Percentiles rank a stretch among this genome's conserved stretches.
Evolutionary conservation across 2,329 filamentous ascomycete genomes (phyloP).

Genomic region (Polytolypa hystricis): DNA sequence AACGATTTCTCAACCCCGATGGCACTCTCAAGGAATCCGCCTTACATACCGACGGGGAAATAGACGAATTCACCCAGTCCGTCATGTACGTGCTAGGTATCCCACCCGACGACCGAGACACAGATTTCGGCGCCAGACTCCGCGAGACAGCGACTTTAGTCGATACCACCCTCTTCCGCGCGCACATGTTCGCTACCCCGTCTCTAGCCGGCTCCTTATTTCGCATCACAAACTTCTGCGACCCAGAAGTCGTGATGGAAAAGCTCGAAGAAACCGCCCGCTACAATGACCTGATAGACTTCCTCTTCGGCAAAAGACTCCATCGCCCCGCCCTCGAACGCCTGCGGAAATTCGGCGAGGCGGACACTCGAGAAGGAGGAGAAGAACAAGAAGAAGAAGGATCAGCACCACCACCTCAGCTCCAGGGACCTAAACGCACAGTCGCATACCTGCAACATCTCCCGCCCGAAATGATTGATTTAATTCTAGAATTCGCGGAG

Average conservation of each 20-base stretch:
- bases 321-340: constrained; percentile 79
- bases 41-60: constrained; percentile 19
- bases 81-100: constrained; percentile 38
- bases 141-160: constrained; percentile 70
- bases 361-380: constrained; percentile 21
- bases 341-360: constrained; percentile 66
- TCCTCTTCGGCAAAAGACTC: constrained; percentile 88
- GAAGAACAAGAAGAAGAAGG: constrained; percentile 11
- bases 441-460: constrained; percentile 84
- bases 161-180: constrained; percentile 87
- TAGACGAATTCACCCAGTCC: constrained; percentile 32
- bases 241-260: constrained; percentile 89
- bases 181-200: constrained; percentile 87
- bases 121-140: constrained; percentile 59
- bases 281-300: constrained; percentile 93
- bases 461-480: constrained; percentile 74
- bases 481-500: constrained; percentile 81
- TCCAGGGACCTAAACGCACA: constrained; percentile 74
- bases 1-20: constrained; percentile 49
- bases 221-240: constrained; percentile 92
- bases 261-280: constrained; percentile 77
- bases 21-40: constrained; percentile 35
- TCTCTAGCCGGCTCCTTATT: constrained; percentile 80
- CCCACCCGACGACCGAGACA: constrained; percentile 38
- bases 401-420: constrained; percentile 33